phyloP scores from a whole-genome alignment of 371 early-diverging fungal genomes.

The Lichtheimia corymbifera region DNA sequence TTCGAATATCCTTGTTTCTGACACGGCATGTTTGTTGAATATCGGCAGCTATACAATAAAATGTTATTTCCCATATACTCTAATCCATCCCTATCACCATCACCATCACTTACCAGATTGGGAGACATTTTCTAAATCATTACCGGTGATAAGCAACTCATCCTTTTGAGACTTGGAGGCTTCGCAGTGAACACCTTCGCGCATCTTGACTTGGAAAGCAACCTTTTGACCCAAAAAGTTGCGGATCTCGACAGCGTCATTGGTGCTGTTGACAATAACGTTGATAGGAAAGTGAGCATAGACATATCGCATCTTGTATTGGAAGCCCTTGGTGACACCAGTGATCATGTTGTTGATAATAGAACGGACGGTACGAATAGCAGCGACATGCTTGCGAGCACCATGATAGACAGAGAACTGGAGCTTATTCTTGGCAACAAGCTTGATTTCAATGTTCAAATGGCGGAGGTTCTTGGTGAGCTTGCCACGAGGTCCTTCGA shows the following conservation, averaged over 20 bases:
- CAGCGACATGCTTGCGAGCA: constrained; percentile 95
- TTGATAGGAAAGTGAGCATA: constrained; percentile 99
- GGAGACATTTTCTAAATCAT: constrained; percentile 96
- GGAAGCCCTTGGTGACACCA: constrained; percentile 99
- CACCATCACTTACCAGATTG: constrained; percentile 70
- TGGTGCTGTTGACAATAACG: constrained; percentile 86
- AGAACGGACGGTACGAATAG: constrained; percentile 97
- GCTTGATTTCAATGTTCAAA: constrained; percentile 87
- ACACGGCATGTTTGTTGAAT: constrained; percentile 76
- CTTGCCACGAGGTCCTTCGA: constrained; percentile 88
- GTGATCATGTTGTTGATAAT: constrained; percentile 97
- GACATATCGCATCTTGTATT: constrained; percentile 99
- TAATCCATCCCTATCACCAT: not conserved
- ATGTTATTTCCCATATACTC: not conserved
- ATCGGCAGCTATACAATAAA: constrained; percentile 58
- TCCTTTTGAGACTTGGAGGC: constrained; percentile 92
- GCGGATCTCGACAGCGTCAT: constrained; percentile 92
- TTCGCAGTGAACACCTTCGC: constrained; percentile 88
- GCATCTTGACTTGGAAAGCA: constrained; percentile 85
- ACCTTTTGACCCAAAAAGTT: constrained; percentile 99
- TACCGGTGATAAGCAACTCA: constrained; percentile 94
- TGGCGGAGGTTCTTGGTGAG: constrained; percentile 92
- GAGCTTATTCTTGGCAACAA: constrained; percentile 69
- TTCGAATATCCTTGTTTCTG: constrained; percentile 96
- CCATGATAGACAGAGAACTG: constrained; percentile 96